These are phyloP conservation scores for Paraleonurus japonicus DNA, from an alignment of 257 asterid genomes.

Conservation along the genomic window DNA sequence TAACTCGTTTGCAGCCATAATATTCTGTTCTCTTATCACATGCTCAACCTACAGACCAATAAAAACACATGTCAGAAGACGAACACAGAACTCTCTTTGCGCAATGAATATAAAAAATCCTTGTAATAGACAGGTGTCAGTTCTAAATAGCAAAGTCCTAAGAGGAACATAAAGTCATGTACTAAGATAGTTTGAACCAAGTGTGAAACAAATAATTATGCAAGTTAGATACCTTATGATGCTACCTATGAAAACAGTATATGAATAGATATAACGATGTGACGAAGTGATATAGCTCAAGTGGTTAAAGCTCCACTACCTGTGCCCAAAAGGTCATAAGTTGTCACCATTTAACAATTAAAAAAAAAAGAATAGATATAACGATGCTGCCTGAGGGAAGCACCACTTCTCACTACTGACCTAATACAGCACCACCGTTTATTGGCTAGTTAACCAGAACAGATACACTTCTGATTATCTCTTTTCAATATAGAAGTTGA, in stretches of 20 bases:
- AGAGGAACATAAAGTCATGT: not conserved
- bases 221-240: not conserved
- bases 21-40: constrained; percentile 88
- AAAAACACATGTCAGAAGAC: not conserved
- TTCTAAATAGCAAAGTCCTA: not conserved
- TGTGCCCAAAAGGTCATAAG: too few species aligned
- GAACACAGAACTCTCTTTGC: not conserved
- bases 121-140: not conserved
- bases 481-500: not conserved
- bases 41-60: constrained; percentile 69
- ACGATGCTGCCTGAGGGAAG: not conserved
- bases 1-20: constrained; percentile 92
- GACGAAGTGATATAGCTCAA: too few species aligned
- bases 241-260: not conserved
- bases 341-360: too few species aligned
- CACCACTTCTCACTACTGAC: not conserved
- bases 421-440: not conserved
- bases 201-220: not conserved
- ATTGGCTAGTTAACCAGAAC: not conserved
- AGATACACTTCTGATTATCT: not conserved
- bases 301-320: too few species aligned
- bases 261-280: not conserved
- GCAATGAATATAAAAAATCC: not conserved
- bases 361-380: not conserved
- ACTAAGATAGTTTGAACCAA: not conserved